Conservation (phyloP, 75 land plant species). For the Adiantum capillusveneris region DNA sequence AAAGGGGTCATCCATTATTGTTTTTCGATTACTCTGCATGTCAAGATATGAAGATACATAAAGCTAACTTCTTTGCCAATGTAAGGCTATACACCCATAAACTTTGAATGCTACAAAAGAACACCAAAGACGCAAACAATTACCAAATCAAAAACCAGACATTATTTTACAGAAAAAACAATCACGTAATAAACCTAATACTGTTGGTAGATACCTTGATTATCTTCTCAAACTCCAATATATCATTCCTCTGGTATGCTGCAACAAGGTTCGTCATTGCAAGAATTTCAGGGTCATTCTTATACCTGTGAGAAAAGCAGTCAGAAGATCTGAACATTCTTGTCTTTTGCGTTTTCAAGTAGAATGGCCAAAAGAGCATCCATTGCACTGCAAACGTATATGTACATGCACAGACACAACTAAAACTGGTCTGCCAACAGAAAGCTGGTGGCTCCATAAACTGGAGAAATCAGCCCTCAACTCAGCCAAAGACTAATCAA, state of each 20-base stretch:
- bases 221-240: slow-evolving; percentile 94
- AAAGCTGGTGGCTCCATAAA: too few species aligned
- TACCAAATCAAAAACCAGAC: background rate
- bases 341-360: too few species aligned
- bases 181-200: too few species aligned
- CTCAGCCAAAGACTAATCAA: too few species aligned
- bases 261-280: slow-evolving; percentile 98
- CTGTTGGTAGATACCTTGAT: slow-evolving; percentile 87
- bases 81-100: background rate
- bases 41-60: background rate
- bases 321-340: background rate
- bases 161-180: background rate
- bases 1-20: slow-evolving; percentile 97
- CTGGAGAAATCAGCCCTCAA: too few species aligned
- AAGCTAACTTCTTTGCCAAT: background rate
- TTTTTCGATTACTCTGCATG: slow-evolving; percentile 79
- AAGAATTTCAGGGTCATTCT: slow-evolving; percentile 95
- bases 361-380: too few species aligned
- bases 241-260: slow-evolving; percentile 93
- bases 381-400: too few species aligned
- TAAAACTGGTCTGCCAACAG: too few species aligned
- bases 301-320: slow-evolving; percentile 53
- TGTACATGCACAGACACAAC: too few species aligned
- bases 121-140: too few species aligned
- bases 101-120: background rate